A percentile compares a stretch with the other conserved stretches of the same genome.
These are phyloP conservation scores for Nyssa sinensis DNA, from an alignment of 148 eudicot genomes.

Conservation along the genomic window DNA sequence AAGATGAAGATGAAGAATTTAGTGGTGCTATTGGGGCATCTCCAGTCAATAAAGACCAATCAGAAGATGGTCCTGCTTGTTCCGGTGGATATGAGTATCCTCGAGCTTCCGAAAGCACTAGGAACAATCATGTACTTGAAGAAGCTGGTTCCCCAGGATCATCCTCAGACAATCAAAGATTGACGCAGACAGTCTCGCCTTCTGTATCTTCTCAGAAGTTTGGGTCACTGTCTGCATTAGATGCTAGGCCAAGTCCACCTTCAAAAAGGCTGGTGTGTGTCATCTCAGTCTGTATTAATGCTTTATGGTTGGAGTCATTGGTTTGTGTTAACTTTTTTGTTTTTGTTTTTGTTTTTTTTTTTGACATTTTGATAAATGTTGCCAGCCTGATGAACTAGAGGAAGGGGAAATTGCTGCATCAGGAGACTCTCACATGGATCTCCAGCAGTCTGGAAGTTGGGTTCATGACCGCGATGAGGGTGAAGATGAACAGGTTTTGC, in stretches of 20 bases:
- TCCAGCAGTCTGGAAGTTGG: slow-evolving; percentile 96
- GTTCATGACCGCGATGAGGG: slow-evolving; percentile 91
- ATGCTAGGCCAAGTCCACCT: slow-evolving; percentile 76
- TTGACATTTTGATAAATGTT: slow-evolving; percentile 23
- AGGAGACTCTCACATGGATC: slow-evolving; percentile 84
- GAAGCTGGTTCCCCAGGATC: slow-evolving; percentile 83
- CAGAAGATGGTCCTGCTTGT: slow-evolving; percentile 48
- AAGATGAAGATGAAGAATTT: slow-evolving; percentile 84
- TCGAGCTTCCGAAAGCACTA: slow-evolving; percentile 40
- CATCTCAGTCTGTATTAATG: slow-evolving; percentile 3
- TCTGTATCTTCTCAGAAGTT: slow-evolving; percentile 88
- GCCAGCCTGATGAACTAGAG: slow-evolving; percentile 80
- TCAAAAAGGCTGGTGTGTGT: slow-evolving; percentile 61
- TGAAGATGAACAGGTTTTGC: slow-evolving; percentile 90
- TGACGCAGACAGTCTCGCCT: slow-evolving; percentile 51
- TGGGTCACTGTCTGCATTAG: slow-evolving; percentile 89
- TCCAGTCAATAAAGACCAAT: slow-evolving; percentile 40
- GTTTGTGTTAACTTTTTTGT: slow-evolving; percentile 11
- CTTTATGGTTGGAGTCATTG: slow-evolving; percentile 4
- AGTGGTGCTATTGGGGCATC: slow-evolving; percentile 43
- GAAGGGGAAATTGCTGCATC: slow-evolving; percentile 90
- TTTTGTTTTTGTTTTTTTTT: no score
- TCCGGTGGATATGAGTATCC: slow-evolving; percentile 57
- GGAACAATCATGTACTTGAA: slow-evolving; percentile 42
- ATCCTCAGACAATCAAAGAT: slow-evolving; percentile 67